Percentiles rank a stretch among this genome's conserved stretches.
phyloP scores from a whole-genome alignment of 306 rosid species.

The Aeschynomene evenia region DNA sequence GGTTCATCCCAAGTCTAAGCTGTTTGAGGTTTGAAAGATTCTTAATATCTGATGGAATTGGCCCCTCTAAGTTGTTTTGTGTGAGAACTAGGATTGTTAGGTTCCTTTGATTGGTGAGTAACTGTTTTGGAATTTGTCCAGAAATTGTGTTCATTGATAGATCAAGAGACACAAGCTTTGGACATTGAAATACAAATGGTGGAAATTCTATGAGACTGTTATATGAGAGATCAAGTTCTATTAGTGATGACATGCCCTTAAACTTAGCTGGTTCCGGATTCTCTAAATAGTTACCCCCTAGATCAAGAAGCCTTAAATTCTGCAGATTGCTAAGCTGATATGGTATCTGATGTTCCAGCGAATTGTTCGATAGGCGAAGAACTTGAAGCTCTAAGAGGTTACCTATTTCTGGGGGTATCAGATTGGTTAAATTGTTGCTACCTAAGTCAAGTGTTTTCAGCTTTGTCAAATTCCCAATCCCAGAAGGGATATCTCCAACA shows the following conservation, averaged over 20 bases:
- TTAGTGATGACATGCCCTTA: slow-evolving; percentile 25
- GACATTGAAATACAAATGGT: slow-evolving; percentile 23
- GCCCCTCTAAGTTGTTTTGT: neutral
- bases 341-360: slow-evolving; percentile 27
- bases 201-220: slow-evolving; percentile 25
- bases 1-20: slow-evolving; percentile 22
- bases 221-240: slow-evolving; percentile 12
- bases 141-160: slow-evolving; percentile 21
- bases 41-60: slow-evolving; percentile 22
- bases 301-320: slow-evolving; percentile 30
- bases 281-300: slow-evolving; percentile 22
- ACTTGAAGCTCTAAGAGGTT: slow-evolving; percentile 24
- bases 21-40: slow-evolving; percentile 23
- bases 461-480: slow-evolving; percentile 29
- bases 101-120: slow-evolving; percentile 16
- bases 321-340: slow-evolving; percentile 33
- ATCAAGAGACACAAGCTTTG: slow-evolving; percentile 31
- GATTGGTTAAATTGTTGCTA: slow-evolving; percentile 25
- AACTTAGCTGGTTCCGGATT: slow-evolving; percentile 22
- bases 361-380: slow-evolving; percentile 21
- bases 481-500: slow-evolving; percentile 25
- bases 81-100: slow-evolving; percentile 11
- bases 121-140: slow-evolving; percentile 23
- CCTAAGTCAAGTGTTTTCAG: slow-evolving; percentile 27
- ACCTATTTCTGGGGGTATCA: slow-evolving; percentile 29